phyloP scores from a whole-genome alignment of 768 basidiomycete species.

The Suillus americanus region DNA sequence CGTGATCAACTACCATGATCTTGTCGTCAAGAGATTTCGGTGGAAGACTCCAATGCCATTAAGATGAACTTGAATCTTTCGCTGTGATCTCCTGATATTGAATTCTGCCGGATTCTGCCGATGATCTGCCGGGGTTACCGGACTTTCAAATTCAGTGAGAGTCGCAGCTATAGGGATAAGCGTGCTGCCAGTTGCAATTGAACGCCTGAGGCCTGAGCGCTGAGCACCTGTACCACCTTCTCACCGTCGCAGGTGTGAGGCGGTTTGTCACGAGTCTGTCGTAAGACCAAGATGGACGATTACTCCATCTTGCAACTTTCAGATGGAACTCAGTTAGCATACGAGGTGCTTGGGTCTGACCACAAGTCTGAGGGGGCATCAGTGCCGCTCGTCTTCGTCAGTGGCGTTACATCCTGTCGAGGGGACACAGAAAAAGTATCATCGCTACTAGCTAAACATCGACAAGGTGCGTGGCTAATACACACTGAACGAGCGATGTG shows the following conservation, averaged over 20 bases:
- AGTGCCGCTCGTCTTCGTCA: constrained; percentile 42
- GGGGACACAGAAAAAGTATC: constrained; percentile 38
- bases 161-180: too few relatives aligned
- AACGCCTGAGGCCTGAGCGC: too few relatives aligned
- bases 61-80: too few relatives aligned
- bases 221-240: too few relatives aligned
- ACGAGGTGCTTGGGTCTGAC: constrained; percentile 42
- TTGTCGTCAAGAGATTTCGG: too few relatives aligned
- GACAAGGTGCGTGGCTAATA: background rate
- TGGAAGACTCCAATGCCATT: too few relatives aligned
- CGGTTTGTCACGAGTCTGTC: background rate
- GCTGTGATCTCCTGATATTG: too few relatives aligned
- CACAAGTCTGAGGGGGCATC: constrained; percentile 23
- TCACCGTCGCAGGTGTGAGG: background rate
- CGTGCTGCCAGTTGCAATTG: too few relatives aligned
- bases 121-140: too few relatives aligned
- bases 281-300: constrained; percentile 2
- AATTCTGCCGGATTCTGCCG: too few relatives aligned
- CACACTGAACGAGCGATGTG: background rate
- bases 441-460: background rate
- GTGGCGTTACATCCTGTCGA: constrained; percentile 40
- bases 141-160: too few relatives aligned
- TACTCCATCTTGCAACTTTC: constrained; percentile 29
- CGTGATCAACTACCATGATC: too few relatives aligned
- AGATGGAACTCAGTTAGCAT: constrained; percentile 45